These are phyloP conservation scores for Lentinula edodes DNA, from an alignment of 768 basidiomycete genomes.

Conservation along the genomic window DNA sequence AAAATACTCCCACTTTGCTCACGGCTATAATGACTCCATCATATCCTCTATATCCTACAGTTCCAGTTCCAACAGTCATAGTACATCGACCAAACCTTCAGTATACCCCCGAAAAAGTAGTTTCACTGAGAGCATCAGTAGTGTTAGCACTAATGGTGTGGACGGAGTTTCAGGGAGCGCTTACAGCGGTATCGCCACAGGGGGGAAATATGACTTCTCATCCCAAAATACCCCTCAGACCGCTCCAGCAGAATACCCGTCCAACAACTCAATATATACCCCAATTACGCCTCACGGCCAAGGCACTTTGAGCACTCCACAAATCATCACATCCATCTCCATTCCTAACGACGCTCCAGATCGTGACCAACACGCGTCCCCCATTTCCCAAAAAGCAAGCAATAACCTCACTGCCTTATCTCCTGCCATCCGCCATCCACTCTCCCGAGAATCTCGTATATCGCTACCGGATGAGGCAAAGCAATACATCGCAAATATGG, in stretches of 20 bases:
- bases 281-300: constrained; percentile 6
- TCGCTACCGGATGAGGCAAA: constrained; percentile 75
- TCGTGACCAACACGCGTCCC: constrained; percentile 14
- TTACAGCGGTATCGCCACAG: not conserved
- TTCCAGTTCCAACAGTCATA: constrained; percentile 7
- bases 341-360: constrained; percentile 11
- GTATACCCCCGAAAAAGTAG: constrained; percentile 29
- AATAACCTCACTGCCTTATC: constrained; percentile 22
- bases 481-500: constrained; percentile 65
- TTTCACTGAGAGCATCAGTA: constrained; percentile 30
- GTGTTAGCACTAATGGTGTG: constrained; percentile 14
- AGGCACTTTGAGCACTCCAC: constrained; percentile 14
- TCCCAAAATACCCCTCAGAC: constrained; percentile 2
- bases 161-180: constrained; percentile 15
- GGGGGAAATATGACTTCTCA: not conserved
- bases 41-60: constrained; percentile 5
- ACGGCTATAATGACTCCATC: constrained; percentile 10
- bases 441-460: constrained; percentile 62
- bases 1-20: constrained; percentile 8
- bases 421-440: constrained; percentile 3
- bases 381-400: constrained; percentile 19
- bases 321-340: constrained; percentile 12
- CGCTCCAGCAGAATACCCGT: constrained; percentile 10
- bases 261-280: constrained; percentile 8
- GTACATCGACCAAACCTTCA: not conserved